phyloP scores from a whole-genome alignment of 2,329 filamentous ascomycete species.

The Shiraia bambusicola region DNA sequence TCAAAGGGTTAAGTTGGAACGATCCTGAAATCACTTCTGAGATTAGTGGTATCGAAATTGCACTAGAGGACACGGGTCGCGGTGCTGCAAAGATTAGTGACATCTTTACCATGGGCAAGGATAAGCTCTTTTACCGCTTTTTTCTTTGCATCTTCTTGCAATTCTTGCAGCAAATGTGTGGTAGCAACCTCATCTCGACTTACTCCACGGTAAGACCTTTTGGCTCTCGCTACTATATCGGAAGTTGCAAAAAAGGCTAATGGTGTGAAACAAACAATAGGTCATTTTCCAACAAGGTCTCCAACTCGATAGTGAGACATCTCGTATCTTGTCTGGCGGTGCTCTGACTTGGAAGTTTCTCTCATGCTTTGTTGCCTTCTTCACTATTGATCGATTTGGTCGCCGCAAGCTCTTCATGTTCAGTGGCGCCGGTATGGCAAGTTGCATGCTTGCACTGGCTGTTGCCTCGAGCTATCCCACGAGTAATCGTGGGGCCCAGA shows the following conservation, averaged over 20 bases:
- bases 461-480: conserved; percentile 54
- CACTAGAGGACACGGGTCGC: conserved; percentile 50
- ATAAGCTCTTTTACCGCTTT: conserved; percentile 64
- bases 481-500: conserved; percentile 50
- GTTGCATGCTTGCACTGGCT: conserved; percentile 58
- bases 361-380: conserved; percentile 64
- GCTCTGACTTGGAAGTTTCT: conserved; percentile 60
- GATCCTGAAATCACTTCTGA: conserved; percentile 60
- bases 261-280: conserved; percentile 19
- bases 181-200: conserved; percentile 53
- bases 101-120: conserved; percentile 58
- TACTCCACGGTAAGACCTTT: conserved; percentile 54
- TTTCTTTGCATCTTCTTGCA: conserved; percentile 53
- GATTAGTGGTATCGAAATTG: conserved; percentile 61
- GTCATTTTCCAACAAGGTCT: conserved; percentile 47
- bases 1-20: conserved; percentile 45
- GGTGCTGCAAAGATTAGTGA: conserved; percentile 65
- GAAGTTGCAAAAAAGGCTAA: conserved; percentile 31
- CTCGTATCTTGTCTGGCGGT: conserved; percentile 63
- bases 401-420: conserved; percentile 60
- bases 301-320: conserved; percentile 50
- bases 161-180: conserved; percentile 55
- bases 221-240: too few relatives aligned
- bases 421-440: conserved; percentile 55
- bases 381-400: conserved; percentile 70